phyloP scores from a whole-genome alignment of 2,329 filamentous ascomycete species.

The Seiridium unicorne region DNA sequence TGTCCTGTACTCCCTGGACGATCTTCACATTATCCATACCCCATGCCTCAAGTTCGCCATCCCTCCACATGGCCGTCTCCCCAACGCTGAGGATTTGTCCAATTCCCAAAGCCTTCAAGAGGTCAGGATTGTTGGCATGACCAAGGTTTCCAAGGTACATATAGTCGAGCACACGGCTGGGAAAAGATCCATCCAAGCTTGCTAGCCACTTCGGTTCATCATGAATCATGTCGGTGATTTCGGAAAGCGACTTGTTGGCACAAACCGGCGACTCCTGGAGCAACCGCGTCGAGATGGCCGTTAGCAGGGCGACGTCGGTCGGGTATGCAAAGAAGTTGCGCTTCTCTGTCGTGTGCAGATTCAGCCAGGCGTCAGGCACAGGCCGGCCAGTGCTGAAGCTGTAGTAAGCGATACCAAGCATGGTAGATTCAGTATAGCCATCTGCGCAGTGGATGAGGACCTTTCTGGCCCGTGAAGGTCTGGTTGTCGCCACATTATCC shows the following conservation, averaged over 20 bases:
- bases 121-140: conserved; percentile 89
- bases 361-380: conserved; percentile 82
- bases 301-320: conserved; percentile 82
- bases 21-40: conserved; percentile 75
- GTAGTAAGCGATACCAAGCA: conserved; percentile 87
- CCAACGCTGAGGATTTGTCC: conserved; percentile 87
- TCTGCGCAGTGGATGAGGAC: conserved; percentile 92
- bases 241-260: conserved; percentile 45
- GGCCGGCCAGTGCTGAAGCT: conserved; percentile 86
- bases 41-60: conserved; percentile 70
- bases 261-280: conserved; percentile 66
- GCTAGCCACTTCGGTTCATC: conserved; percentile 77
- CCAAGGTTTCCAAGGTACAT: conserved; percentile 94
- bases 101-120: conserved; percentile 79
- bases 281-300: conserved; percentile 71
- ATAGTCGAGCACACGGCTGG: conserved; percentile 84
- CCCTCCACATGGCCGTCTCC: conserved; percentile 79
- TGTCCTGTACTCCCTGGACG: conserved; percentile 88
- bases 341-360: conserved; percentile 73
- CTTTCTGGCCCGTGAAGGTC: conserved; percentile 50
- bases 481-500: conserved; percentile 19
- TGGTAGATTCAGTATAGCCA: conserved; percentile 91
- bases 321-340: conserved; percentile 97
- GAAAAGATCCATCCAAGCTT: conserved; percentile 84
- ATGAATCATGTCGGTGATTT: conserved; percentile 51